Percentiles rank a stretch among this genome's conserved stretches.
phyloP scores from a whole-genome alignment of 2,329 filamentous ascomycete species.

The Phyllosticta paracitricarpa region DNA sequence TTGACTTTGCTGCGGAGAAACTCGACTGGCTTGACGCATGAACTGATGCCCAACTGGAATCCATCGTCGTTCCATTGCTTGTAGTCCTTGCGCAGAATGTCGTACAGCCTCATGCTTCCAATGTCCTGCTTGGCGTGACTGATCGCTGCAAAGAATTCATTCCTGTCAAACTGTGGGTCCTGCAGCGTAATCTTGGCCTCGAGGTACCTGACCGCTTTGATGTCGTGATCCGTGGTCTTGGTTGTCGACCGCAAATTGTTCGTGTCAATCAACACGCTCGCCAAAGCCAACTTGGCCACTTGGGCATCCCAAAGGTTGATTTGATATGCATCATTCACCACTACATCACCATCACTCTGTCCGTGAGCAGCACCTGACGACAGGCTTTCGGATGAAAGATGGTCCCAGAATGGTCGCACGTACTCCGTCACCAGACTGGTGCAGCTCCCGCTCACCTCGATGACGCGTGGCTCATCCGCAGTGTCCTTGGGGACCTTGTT shows the following conservation, averaged over 20 bases:
- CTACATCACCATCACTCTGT: conserved; percentile 27
- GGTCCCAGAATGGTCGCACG: conserved; percentile 48
- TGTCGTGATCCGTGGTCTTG: conserved; percentile 58
- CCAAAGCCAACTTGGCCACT: conserved; percentile 58
- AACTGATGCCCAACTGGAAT: conserved; percentile 56
- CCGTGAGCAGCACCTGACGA: conserved; percentile 28
- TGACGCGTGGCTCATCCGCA: conserved; percentile 45
- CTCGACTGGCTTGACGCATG: conserved; percentile 51
- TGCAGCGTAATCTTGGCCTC: conserved; percentile 42
- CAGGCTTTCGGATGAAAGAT: conserved; percentile 32
- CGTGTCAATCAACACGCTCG: conserved; percentile 65
- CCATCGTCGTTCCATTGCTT: conserved; percentile 58
- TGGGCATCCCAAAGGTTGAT: conserved; percentile 43
- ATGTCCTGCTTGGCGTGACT: conserved; percentile 59
- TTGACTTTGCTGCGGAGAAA: conserved; percentile 49
- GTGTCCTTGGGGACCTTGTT: conserved; percentile 38
- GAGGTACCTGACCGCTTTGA: conserved; percentile 47
- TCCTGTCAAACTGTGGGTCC: conserved; percentile 39
- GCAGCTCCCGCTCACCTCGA: conserved; percentile 63
- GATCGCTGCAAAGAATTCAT: conserved; percentile 50
- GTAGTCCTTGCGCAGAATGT: conserved; percentile 73
- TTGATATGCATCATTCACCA: conserved; percentile 25
- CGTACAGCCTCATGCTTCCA: conserved; percentile 47
- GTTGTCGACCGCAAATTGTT: conserved; percentile 46
- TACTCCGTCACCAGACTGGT: conserved; percentile 58